A percentile compares a stretch with the other conserved stretches of the same genome.
Conservation (phyloP, 2,329 filamentous ascomycete genomes). For the Alternaria arbusti region DNA sequence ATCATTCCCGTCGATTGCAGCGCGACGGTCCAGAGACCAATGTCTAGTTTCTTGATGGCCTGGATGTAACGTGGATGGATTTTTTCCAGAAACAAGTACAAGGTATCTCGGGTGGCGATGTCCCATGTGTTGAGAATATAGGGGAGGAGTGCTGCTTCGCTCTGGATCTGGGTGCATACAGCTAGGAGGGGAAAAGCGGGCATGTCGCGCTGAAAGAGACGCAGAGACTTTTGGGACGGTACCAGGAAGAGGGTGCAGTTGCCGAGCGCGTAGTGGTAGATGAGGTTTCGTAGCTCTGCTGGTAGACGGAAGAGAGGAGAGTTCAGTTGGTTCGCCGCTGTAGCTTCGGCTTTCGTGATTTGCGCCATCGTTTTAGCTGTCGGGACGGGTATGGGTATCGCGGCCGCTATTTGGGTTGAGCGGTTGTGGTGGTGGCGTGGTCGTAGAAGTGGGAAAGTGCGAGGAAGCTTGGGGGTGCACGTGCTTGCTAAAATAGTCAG, state of each 20-base stretch:
- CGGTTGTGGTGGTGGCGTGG: not conserved
- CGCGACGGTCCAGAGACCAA: too few relatives aligned
- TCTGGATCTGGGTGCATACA: not conserved
- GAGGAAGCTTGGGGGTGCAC: not conserved
- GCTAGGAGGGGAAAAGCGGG: not conserved
- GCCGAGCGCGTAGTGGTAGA: not conserved
- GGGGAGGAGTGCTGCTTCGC: not conserved
- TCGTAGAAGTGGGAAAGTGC: not conserved
- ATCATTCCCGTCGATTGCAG: too few relatives aligned
- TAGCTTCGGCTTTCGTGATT: not conserved
- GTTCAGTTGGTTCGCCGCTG: not conserved
- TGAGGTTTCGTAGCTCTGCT: not conserved
- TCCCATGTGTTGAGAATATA: not conserved
- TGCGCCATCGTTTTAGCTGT: not conserved
- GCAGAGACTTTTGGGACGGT: too few relatives aligned
- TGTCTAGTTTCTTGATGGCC: too few relatives aligned
- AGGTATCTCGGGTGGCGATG: too few relatives aligned
- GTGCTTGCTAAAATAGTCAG: not conserved
- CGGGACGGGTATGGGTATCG: not conserved
- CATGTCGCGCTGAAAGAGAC: not conserved
- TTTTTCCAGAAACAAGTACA: too few relatives aligned
- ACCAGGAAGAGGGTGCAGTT: not conserved
- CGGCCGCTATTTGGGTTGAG: not conserved
- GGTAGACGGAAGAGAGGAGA: not conserved
- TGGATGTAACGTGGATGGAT: too few relatives aligned